Evolutionary conservation across 73 alveolate genomes (phyloP), one percentile per base, ranked within the genome.

Genomic region (Paramecium biaurelia): DNA sequence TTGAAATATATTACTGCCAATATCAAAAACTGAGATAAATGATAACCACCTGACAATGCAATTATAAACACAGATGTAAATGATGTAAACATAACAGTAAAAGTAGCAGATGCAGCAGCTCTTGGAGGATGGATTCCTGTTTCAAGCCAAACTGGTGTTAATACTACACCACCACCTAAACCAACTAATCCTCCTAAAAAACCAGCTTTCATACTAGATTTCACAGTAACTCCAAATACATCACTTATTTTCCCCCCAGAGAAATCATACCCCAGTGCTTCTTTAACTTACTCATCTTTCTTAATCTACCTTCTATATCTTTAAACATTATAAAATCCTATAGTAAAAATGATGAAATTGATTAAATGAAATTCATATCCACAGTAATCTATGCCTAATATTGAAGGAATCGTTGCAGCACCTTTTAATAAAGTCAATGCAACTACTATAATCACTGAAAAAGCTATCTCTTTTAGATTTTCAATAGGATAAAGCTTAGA

Each of bases 111-210:
- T 5, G 47, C 47, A 38, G 47, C 47, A 38, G 47, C 47, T 15
- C 95, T 97, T 92, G 94, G 93, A 53, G 98, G 97, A 56, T 87
- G 92, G 34, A 96, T 85, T 21, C 98, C 98, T 7, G 93, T 76
- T 72, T 79, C 93, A 68, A 96, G 93, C 92, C 93, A 72, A 42
- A 96, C 82, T 43, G 98, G 98, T 11, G 95, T 95, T 85, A 96
- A 85, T 70, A 96, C 96, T 14, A 96, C 96, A 5, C 97, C 98
- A 3, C 98, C 98, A 32, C 98, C 98, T 26, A 96, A 93, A 38
- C 98, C 98, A 30, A 95, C 95, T 18, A 93, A 84, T 3, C 98
- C 98, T 0, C 97, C 89, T 20, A 76, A 28, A 18, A 76, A 76
- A 11, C 89, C 89, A 0, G 89, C 89, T 5, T 24, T 32, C 26